Base-by-base conservation (phyloP, 1,284 basidiomycete species). In the Naganishia albida region DNA sequence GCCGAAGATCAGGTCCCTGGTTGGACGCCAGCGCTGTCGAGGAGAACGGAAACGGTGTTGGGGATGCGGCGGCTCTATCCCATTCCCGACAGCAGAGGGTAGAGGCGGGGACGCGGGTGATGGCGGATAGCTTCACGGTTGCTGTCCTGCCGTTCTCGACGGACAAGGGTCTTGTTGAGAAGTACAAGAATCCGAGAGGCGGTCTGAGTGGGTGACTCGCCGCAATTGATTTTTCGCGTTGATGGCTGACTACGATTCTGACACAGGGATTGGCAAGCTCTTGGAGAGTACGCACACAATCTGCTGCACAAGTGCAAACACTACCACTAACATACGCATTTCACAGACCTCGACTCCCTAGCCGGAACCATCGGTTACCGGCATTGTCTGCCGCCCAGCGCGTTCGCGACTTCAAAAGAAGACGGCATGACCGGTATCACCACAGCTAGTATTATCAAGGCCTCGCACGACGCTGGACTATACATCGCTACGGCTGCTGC, bases 401-500 rank as follows among this genome's bases (percentile, higher is more conserved):
- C 18, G 23, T 62, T 43, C 4, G 44, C 67, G 8, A 60, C 67
- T 15, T 67, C 70, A 1, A 56, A 63, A 15, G 56, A 39, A 48
- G 62, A 67, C 16, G 53, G 54, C 28, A 43, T 54, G 44, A 56
- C 65, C 6, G 65, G 44, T 28, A 63, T 56, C 25, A 54, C 34
- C 10, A 52, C 62, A 25, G 86, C 85, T 0, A 86, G 86, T 0
- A 79, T 80, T 28, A 84, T 86, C 84, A 83, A 63, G 77, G 81
- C 64, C 78, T 87, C 64, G 73, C 57, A 84, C 52, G 83, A 87
- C 66, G 82, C 83, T 18, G 88, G 88, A 0, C 86, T 90, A 70
- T 91, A 91, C 70, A 83, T 91, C 67, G 90, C 90, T 8, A 91
- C 90, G 1, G 90, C 90, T 40, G 85, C 86, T 7, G 89, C 90